Evolutionary conservation across 805 yeast species (phyloP).

Genomic region (Yarrowia yakushimensis): DNA sequence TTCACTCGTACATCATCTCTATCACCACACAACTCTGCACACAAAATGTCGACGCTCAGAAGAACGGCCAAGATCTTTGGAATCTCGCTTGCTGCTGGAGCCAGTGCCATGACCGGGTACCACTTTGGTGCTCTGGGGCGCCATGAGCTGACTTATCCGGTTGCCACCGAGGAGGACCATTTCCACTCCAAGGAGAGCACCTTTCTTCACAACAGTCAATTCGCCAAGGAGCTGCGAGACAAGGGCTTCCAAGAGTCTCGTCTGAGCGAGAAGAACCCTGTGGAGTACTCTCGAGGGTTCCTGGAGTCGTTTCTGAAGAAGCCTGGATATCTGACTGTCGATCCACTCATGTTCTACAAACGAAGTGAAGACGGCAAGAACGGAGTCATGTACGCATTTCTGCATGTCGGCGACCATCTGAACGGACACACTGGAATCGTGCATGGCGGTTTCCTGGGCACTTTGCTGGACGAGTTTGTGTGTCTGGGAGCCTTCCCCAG

Average conservation of each 20-base stretch:
- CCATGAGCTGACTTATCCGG: constrained; percentile 10
- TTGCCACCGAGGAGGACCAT: constrained; percentile 3
- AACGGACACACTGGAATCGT: constrained; percentile 44
- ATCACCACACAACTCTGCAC: background rate
- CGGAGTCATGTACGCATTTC: constrained; percentile 54
- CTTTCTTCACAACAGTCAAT: constrained; percentile 29
- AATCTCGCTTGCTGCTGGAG: background rate
- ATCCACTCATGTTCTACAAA: constrained; percentile 65
- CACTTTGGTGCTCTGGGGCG: constrained; percentile 20
- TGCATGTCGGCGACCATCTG: constrained; percentile 63
- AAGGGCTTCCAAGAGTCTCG: constrained; percentile 31
- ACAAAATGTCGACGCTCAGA: background rate
- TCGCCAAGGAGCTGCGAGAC: constrained; percentile 32
- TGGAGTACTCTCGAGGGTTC: constrained; percentile 38
- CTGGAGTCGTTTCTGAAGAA: constrained; percentile 68
- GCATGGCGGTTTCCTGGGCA: constrained; percentile 79
- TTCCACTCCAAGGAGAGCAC: constrained; percentile 18
- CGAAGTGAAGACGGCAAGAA: constrained; percentile 40
- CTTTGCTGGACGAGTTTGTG: constrained; percentile 78
- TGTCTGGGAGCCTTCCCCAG: constrained; percentile 65
- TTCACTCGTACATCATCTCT: background rate
- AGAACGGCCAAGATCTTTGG: background rate
- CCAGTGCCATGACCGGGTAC: background rate
- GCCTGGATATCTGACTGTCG: constrained; percentile 58
- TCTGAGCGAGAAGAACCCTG: constrained; percentile 35